These are phyloP conservation scores for Auricularia sp. DNA, from an alignment of 768 basidiomycete genomes.

Conservation along the genomic window DNA sequence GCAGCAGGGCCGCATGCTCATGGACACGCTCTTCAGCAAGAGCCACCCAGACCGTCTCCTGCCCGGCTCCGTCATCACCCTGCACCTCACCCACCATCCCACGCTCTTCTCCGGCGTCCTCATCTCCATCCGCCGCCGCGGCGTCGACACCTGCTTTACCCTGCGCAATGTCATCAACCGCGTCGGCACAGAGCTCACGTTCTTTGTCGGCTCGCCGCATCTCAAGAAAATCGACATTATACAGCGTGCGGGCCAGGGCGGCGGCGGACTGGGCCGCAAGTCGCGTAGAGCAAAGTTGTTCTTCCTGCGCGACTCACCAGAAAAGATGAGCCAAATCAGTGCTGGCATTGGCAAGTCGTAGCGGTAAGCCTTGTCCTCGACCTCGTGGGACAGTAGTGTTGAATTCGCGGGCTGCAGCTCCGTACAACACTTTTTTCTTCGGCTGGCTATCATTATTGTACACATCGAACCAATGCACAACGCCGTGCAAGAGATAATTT, in stretches of 20 bases:
- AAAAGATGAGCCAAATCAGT: conserved; percentile 74
- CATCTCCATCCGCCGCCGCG: conserved; percentile 70
- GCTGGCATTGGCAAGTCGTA: conserved; percentile 30
- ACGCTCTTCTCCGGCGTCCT: conserved; percentile 84
- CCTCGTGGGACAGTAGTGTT: no score
- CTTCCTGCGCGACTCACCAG: conserved; percentile 73
- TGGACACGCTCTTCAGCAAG: conserved; percentile 61
- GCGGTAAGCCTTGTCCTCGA: neutral
- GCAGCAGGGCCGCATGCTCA: conserved; percentile 59
- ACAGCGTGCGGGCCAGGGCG: conserved; percentile 38
- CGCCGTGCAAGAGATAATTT: no score
- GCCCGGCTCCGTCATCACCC: conserved; percentile 81
- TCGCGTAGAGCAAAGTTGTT: conserved; percentile 73
- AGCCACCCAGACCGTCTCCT: conserved; percentile 56
- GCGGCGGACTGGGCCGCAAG: conserved; percentile 38
- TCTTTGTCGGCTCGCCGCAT: conserved; percentile 78
- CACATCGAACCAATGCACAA: no score
- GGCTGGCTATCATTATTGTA: no score
- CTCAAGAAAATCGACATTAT: conserved; percentile 81
- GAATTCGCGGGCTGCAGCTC: no score
- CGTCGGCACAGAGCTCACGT: conserved; percentile 89
- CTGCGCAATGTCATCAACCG: conserved; percentile 85
- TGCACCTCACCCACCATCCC: conserved; percentile 67
- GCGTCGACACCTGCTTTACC: conserved; percentile 79
- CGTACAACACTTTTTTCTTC: no score